phyloP scores from a whole-genome alignment of 805 yeast species.

The Starmera dryadoides region DNA sequence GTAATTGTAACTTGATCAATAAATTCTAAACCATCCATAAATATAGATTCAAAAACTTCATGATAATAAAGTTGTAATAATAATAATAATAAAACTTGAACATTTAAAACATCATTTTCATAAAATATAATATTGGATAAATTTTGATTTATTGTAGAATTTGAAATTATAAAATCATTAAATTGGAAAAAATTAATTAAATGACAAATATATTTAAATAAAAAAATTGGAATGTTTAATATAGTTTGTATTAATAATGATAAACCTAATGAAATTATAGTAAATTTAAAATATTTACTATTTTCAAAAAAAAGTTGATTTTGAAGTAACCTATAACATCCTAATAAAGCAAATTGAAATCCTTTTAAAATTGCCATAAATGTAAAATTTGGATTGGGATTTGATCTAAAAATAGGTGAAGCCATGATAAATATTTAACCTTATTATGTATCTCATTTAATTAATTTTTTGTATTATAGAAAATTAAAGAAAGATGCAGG shows the following conservation, averaged over 20 bases:
- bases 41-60: conserved; percentile 7
- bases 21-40: conserved; percentile 7
- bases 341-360: conserved; percentile 10
- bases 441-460: too few species aligned
- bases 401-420: not conserved
- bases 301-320: conserved; percentile 9
- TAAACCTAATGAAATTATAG: conserved; percentile 2
- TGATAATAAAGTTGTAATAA: conserved; percentile 1
- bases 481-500: too few species aligned
- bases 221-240: conserved; percentile 1
- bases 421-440: not conserved
- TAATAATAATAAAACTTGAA: conserved; percentile 1
- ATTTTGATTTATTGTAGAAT: not conserved
- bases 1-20: conserved; percentile 6
- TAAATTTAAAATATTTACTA: conserved; percentile 7
- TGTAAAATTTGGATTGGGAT: conserved; percentile 4
- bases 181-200: not conserved
- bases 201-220: not conserved
- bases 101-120: conserved; percentile 1
- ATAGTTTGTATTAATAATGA: conserved; percentile 6
- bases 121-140: not conserved
- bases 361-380: conserved; percentile 10
- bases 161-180: too few species aligned
- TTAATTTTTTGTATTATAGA: too few species aligned
- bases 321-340: conserved; percentile 10